Evolutionary conservation across 2,329 filamentous ascomycete species (phyloP).

Genomic region (Samsoniella hepiali): DNA sequence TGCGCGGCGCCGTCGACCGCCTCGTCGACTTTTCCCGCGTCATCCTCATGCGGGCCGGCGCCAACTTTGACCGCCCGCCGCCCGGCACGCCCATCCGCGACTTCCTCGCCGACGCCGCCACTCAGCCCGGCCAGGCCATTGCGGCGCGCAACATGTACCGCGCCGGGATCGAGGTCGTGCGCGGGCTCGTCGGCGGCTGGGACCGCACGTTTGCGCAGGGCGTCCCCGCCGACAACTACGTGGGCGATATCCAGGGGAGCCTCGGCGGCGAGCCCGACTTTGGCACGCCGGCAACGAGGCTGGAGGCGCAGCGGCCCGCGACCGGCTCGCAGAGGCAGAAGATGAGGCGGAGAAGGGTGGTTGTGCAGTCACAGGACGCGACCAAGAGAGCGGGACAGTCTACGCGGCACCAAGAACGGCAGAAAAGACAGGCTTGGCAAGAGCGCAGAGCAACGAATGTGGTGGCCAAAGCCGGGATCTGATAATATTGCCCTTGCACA

Average conservation of each 20-base stretch:
- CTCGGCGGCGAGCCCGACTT: slow-evolving; percentile 65
- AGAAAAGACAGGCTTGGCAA: background rate
- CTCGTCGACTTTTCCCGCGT: slow-evolving; percentile 64
- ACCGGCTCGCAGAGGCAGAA: background rate
- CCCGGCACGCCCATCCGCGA: slow-evolving; percentile 52
- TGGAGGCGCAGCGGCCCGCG: background rate
- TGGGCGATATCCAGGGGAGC: slow-evolving; percentile 69
- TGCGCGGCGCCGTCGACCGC: slow-evolving; percentile 55
- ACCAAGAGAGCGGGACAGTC: background rate
- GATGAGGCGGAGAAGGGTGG: background rate
- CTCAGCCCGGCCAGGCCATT: slow-evolving; percentile 62
- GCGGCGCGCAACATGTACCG: slow-evolving; percentile 64
- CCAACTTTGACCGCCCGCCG: slow-evolving; percentile 69
- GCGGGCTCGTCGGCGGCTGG: slow-evolving; percentile 62
- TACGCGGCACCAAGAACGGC: background rate
- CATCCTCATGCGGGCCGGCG: slow-evolving; percentile 65
- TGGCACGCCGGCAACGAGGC: slow-evolving; percentile 35
- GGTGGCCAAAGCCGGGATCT: background rate
- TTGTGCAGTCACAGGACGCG: background rate
- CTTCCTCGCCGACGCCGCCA: slow-evolving; percentile 53
- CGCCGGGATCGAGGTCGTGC: slow-evolving; percentile 62
- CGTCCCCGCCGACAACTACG: slow-evolving; percentile 59
- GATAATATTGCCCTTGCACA: background rate
- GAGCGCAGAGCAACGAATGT: background rate
- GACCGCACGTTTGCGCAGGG: slow-evolving; percentile 55